phyloP scores from a whole-genome alignment of 2,329 filamentous ascomycete genomes.

The Ophiostoma quercus region DNA sequence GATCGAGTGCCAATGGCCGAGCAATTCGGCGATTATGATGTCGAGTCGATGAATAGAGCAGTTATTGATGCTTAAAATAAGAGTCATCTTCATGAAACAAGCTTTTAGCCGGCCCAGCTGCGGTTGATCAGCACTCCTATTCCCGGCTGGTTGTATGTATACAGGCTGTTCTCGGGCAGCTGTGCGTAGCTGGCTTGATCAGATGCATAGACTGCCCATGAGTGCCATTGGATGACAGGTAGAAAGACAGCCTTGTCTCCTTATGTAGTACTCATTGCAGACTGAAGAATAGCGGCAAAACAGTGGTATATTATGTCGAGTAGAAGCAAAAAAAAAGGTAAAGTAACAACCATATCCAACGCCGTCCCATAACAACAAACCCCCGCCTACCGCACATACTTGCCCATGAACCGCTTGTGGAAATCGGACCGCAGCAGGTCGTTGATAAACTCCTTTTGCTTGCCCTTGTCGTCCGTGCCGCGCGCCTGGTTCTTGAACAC shows the following conservation, averaged over 20 bases:
- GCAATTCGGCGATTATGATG: not conserved
- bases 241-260: no score
- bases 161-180: not conserved
- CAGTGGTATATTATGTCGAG: not conserved
- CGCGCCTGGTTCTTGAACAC: constrained; percentile 98
- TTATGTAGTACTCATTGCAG: no score
- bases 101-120: not conserved
- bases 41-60: not conserved
- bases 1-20: not conserved
- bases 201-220: no score
- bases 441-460: constrained; percentile 94
- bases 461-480: constrained; percentile 83
- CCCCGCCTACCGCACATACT: constrained; percentile 49
- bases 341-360: not conserved
- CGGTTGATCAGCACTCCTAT: not conserved
- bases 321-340: not conserved
- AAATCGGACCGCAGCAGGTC: constrained; percentile 92
- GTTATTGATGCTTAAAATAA: no score
- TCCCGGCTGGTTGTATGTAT: not conserved
- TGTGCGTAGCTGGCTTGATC: not conserved
- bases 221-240: no score
- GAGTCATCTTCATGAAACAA: no score
- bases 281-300: no score
- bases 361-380: not conserved
- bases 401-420: constrained; percentile 92